Evolutionary conservation across 345 rosid species (phyloP).

Genomic region (Jatropha curcas): DNA sequence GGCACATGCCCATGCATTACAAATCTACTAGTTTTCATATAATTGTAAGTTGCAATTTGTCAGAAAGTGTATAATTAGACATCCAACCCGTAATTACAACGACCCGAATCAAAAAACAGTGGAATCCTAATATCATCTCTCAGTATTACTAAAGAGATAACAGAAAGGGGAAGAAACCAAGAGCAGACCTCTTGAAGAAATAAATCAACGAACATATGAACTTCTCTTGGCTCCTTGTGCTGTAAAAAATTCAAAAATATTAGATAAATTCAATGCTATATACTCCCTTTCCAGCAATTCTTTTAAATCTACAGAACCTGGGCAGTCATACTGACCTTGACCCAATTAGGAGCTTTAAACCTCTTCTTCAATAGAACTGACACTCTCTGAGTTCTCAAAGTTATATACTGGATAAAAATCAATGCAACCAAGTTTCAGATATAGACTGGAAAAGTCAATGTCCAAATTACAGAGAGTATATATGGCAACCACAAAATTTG

Average conservation of each 20-base stretch:
- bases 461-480: background rate
- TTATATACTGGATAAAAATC: conserved; percentile 62
- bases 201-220: conserved; percentile 95
- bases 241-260: conserved; percentile 42
- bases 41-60: too few relatives aligned
- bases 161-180: background rate
- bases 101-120: background rate
- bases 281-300: conserved; percentile 10
- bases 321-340: conserved; percentile 64
- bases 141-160: background rate
- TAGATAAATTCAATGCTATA: conserved; percentile 19
- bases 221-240: conserved; percentile 99
- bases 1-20: background rate
- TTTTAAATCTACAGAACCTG: conserved; percentile 12
- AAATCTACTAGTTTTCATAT: conserved; percentile 4
- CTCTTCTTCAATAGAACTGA: conserved; percentile 88
- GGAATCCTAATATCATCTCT: background rate
- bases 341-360: conserved; percentile 95
- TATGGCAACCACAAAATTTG: background rate
- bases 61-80: too few relatives aligned
- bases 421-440: conserved; percentile 19
- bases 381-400: conserved; percentile 76
- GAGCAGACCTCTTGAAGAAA: conserved; percentile 83
- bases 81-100: background rate
- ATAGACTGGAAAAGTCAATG: too few relatives aligned